phyloP scores from a whole-genome alignment of 2,329 filamentous ascomycete species.

The Cytospora paraplurivora region DNA sequence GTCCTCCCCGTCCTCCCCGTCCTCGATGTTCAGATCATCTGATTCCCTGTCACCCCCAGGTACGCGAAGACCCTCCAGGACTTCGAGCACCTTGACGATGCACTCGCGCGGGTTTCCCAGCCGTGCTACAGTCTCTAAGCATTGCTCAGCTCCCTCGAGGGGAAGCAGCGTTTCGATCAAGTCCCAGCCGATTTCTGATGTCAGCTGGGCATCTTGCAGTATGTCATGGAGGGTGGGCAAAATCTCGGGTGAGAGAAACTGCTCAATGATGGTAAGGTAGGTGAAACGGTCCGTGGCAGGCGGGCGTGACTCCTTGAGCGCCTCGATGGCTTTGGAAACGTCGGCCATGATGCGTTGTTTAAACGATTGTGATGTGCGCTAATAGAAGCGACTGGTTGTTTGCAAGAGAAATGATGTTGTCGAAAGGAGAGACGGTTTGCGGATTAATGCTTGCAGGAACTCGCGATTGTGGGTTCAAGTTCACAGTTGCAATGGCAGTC shows the following conservation, averaged over 20 bases:
- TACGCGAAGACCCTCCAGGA: slow-evolving; percentile 60
- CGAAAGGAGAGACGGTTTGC: not conserved
- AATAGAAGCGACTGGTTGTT: not conserved
- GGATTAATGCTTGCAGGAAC: no score
- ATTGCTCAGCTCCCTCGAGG: slow-evolving; percentile 67
- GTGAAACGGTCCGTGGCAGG: slow-evolving; percentile 68
- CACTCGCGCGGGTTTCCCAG: slow-evolving; percentile 81
- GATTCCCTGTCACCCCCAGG: slow-evolving; percentile 41
- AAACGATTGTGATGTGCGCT: not conserved
- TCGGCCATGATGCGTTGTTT: slow-evolving; percentile 30
- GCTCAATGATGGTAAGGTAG: slow-evolving; percentile 77
- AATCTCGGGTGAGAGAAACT: slow-evolving; percentile 67
- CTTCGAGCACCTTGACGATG: slow-evolving; percentile 77
- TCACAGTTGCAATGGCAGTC: not conserved
- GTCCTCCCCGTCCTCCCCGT: slow-evolving; percentile 30
- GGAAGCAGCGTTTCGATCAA: slow-evolving; percentile 73
- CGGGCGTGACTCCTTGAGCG: slow-evolving; percentile 52
- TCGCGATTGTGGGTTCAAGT: not conserved
- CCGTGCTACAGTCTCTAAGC: slow-evolving; percentile 72
- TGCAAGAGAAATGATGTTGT: not conserved
- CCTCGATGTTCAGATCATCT: slow-evolving; percentile 31
- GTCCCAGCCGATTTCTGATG: slow-evolving; percentile 82
- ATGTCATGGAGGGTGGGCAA: slow-evolving; percentile 67
- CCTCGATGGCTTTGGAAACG: slow-evolving; percentile 45
- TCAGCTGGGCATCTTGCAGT: slow-evolving; percentile 63